These are phyloP conservation scores for Aspergillus quadricinctus DNA, from an alignment of 2,329 filamentous ascomycete species.

Conservation along the genomic window DNA sequence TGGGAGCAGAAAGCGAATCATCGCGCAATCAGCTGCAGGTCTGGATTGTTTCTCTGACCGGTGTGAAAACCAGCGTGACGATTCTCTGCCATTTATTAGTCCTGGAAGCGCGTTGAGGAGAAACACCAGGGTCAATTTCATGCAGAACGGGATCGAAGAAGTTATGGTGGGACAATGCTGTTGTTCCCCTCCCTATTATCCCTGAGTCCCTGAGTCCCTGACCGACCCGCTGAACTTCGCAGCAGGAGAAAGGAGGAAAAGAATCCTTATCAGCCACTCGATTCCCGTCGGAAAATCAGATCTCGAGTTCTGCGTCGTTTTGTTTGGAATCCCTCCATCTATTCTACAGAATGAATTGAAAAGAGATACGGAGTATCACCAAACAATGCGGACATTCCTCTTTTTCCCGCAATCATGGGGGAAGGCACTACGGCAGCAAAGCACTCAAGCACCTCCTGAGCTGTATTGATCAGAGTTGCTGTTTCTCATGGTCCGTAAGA, in stretches of 20 bases:
- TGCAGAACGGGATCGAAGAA: conserved; percentile 11
- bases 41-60: neutral
- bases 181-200: neutral
- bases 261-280: neutral
- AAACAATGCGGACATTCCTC: neutral
- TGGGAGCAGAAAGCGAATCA: conserved; percentile 15
- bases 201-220: no score
- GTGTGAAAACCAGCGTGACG: neutral
- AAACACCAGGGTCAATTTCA: neutral
- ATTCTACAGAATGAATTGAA: neutral
- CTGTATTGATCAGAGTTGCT: neutral
- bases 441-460: neutral
- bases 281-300: neutral
- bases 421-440: neutral
- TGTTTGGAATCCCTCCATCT: neutral
- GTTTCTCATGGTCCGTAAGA: no score
- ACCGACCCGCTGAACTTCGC: neutral
- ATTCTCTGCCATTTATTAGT: neutral
- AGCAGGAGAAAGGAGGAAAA: neutral
- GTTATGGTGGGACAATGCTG: neutral
- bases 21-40: conserved; percentile 3
- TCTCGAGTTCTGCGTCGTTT: neutral
- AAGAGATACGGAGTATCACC: neutral
- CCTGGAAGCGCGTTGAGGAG: neutral
- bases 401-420: neutral